A percentile compares a stretch with the other conserved stretches of the same genome.
Conservation (phyloP, 148 eudicot genomes). For the Silene conica region DNA sequence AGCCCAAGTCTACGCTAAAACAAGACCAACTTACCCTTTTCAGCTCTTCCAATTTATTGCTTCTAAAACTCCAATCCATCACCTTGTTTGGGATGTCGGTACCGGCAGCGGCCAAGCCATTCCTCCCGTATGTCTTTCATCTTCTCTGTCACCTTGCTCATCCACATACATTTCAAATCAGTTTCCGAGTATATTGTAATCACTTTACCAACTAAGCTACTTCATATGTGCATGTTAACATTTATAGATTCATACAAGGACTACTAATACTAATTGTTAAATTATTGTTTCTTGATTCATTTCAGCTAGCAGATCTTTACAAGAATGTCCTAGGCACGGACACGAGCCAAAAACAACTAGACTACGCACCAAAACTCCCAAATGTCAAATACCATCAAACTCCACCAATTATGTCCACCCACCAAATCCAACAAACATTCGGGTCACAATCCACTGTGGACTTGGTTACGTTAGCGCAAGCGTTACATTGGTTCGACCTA, state of each 20-base stretch:
- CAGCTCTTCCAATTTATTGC: conserved; percentile 66
- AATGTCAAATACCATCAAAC: conserved; percentile 62
- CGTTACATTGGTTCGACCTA: conserved; percentile 78
- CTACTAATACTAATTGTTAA: no score
- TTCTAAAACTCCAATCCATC: conserved; percentile 48
- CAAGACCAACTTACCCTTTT: conserved; percentile 57
- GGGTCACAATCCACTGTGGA: conserved; percentile 43
- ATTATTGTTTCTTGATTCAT: not conserved
- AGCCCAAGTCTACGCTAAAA: conserved; percentile 40
- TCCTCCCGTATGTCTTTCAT: conserved; percentile 35
- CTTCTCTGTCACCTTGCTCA: not conserved
- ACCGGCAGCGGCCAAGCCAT: conserved; percentile 82
- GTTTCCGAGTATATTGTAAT: no score
- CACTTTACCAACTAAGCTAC: no score
- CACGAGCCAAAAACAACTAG: conserved; percentile 70
- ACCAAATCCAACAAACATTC: conserved; percentile 28
- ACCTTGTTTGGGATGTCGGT: conserved; percentile 50
- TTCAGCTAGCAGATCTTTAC: conserved; percentile 53
- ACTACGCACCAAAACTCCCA: conserved; percentile 56
- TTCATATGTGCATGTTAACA: no score
- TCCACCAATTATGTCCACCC: conserved; percentile 34
- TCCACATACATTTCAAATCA: no score
- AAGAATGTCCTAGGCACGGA: conserved; percentile 76
- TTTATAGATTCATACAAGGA: no score
- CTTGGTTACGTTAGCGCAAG: conserved; percentile 66